phyloP scores from a whole-genome alignment of 306 rosid genomes.

The Sophora flavescens region DNA sequence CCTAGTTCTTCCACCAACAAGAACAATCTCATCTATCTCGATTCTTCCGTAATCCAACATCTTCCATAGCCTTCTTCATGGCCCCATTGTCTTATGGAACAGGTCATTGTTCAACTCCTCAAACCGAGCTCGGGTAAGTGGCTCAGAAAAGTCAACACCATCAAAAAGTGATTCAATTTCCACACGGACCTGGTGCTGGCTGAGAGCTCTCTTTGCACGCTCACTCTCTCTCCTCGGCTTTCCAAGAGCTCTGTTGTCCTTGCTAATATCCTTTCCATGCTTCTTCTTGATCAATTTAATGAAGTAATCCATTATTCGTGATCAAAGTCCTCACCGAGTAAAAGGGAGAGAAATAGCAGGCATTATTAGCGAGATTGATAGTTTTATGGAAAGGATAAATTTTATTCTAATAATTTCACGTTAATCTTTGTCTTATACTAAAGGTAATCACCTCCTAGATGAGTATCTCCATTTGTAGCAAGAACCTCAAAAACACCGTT shows the following conservation, averaged over 20 bases:
- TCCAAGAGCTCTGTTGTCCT: slow-evolving; percentile 97
- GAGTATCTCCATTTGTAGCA: slow-evolving; percentile 96
- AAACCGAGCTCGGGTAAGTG: slow-evolving; percentile 91
- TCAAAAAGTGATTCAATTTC: slow-evolving; percentile 98
- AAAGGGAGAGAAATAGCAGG: neutral
- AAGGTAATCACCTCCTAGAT: slow-evolving; percentile 84
- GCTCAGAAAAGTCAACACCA: slow-evolving; percentile 87
- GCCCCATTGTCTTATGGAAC: slow-evolving; percentile 99
- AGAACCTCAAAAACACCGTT: slow-evolving; percentile 98
- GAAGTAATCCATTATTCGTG: slow-evolving; percentile 94
- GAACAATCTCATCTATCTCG: slow-evolving; percentile 95
- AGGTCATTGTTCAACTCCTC: slow-evolving; percentile 97
- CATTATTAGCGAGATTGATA: slow-evolving; percentile 1
- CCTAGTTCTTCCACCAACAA: slow-evolving; percentile 98
- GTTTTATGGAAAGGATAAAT: neutral
- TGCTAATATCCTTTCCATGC: slow-evolving; percentile 94
- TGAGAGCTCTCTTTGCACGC: slow-evolving; percentile 98
- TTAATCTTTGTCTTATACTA: neutral
- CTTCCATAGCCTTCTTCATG: slow-evolving; percentile 97
- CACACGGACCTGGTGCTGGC: slow-evolving; percentile 99
- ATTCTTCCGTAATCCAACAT: slow-evolving; percentile 90
- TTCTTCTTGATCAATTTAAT: slow-evolving; percentile 97
- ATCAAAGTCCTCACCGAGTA: slow-evolving; percentile 94
- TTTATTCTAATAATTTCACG: neutral
- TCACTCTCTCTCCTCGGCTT: slow-evolving; percentile 92